phyloP scores from a whole-genome alignment of 805 yeast species.

The Teunomyces panamensis region DNA sequence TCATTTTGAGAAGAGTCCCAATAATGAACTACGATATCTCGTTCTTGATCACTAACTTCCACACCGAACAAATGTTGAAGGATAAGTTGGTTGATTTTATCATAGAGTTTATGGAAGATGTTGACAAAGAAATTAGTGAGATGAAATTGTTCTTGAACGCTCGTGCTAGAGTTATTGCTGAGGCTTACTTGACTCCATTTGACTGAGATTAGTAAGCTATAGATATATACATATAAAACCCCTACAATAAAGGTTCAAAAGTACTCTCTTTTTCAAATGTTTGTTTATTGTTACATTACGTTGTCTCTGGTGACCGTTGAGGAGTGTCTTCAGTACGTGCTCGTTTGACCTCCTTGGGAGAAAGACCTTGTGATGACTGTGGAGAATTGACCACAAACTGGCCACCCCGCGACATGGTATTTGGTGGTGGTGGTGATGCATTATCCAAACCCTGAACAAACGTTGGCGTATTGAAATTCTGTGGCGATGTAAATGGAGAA shows the following conservation, averaged over 20 bases:
- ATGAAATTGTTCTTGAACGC: slow-evolving; percentile 97
- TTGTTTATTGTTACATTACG: neutral
- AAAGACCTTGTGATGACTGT: slow-evolving; percentile 25
- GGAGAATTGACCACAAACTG: slow-evolving; percentile 22
- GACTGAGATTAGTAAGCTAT: slow-evolving; percentile 41
- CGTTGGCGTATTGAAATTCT: slow-evolving; percentile 13
- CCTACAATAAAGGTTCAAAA: neutral
- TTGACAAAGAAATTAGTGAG: slow-evolving; percentile 96
- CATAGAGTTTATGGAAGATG: slow-evolving; percentile 98
- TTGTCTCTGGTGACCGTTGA: neutral
- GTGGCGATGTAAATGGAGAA: slow-evolving; percentile 21
- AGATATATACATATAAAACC: neutral
- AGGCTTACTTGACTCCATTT: slow-evolving; percentile 87
- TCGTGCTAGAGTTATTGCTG: slow-evolving; percentile 96
- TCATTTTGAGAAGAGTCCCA: slow-evolving; percentile 87
- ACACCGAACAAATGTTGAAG: slow-evolving; percentile 93
- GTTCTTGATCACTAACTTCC: slow-evolving; percentile 88
- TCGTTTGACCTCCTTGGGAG: slow-evolving; percentile 29
- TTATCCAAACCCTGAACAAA: slow-evolving; percentile 4
- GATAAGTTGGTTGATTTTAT: slow-evolving; percentile 94
- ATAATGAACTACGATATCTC: slow-evolving; percentile 90
- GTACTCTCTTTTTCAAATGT: neutral
- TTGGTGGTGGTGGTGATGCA: slow-evolving; percentile 1
- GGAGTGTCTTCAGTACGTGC: slow-evolving; percentile 7
- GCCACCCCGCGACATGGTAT: slow-evolving; percentile 16